Evolutionary conservation across 306 rosid genomes (phyloP).

Genomic region (Inga oerstediana): DNA sequence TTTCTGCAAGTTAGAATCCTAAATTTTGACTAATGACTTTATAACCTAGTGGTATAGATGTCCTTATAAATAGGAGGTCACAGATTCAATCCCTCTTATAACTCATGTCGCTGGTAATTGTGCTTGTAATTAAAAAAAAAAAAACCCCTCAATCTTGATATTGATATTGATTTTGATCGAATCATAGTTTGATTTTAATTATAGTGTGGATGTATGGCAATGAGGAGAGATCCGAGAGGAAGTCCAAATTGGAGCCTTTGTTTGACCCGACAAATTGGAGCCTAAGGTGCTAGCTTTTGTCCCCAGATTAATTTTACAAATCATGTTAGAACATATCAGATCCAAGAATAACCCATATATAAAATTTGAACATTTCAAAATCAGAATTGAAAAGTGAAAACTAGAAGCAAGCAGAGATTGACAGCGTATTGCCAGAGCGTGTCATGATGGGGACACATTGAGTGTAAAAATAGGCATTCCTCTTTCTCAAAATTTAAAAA

Average conservation of each 20-base stretch:
- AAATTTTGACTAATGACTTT: too few relatives aligned
- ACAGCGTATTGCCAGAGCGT: not conserved
- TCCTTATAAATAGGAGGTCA: too few relatives aligned
- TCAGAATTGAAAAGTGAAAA: not conserved
- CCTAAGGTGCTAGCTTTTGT: not conserved
- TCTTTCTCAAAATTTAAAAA: slow-evolving; percentile 6
- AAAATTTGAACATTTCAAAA: not conserved
- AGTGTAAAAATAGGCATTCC: slow-evolving; percentile 7
- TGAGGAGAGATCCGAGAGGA: not conserved
- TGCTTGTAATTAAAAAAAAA: too few relatives aligned
- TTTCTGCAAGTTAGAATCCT: too few relatives aligned
- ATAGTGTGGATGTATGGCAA: too few relatives aligned
- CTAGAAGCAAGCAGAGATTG: not conserved
- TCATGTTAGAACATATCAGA: not conserved
- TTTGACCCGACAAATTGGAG: not conserved
- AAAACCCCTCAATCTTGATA: too few relatives aligned
- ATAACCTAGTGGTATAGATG: too few relatives aligned
- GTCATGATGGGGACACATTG: slow-evolving; percentile 15
- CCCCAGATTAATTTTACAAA: not conserved
- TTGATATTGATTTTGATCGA: too few relatives aligned
- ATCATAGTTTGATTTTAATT: too few relatives aligned
- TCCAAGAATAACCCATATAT: not conserved
- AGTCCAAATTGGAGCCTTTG: not conserved
- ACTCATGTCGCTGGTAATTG: too few relatives aligned
- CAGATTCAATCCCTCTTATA: too few relatives aligned